A percentile compares a stretch with the other conserved stretches of the same genome.
Evolutionary conservation across 345 rosid species (phyloP).

Genomic region (Hypericum perforatum): DNA sequence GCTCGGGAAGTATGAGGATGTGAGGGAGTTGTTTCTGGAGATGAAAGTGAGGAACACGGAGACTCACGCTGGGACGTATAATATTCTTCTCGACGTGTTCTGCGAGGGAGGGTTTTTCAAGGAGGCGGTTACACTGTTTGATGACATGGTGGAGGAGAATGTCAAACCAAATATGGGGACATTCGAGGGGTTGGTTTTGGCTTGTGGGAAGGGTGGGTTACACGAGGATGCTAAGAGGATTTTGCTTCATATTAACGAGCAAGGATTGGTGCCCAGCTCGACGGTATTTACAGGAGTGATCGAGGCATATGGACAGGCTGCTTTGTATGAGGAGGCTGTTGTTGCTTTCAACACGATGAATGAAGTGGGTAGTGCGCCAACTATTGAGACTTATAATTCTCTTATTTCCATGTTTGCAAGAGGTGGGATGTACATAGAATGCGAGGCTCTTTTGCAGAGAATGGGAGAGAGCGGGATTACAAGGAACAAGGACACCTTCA

Average conservation of each 20-base stretch:
- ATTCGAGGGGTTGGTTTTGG: conserved; percentile 75
- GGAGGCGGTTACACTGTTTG: conserved; percentile 92
- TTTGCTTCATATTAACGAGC: conserved; percentile 66
- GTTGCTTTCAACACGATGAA: conserved; percentile 83
- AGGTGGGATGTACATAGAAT: conserved; percentile 79
- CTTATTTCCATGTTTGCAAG: conserved; percentile 70
- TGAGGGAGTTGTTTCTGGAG: conserved; percentile 83
- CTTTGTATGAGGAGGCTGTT: conserved; percentile 79
- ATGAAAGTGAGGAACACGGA: conserved; percentile 85
- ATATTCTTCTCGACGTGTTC: conserved; percentile 69
- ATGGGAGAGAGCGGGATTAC: conserved; percentile 60
- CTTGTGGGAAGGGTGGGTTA: conserved; percentile 91
- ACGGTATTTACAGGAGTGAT: conserved; percentile 73
- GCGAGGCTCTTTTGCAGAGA: conserved; percentile 47
- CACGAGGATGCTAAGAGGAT: conserved; percentile 71
- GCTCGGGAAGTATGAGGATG: conserved; percentile 71
- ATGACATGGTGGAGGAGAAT: conserved; percentile 91
- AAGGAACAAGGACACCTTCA: conserved; percentile 65
- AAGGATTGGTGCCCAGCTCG: conserved; percentile 70
- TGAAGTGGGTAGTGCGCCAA: conserved; percentile 71
- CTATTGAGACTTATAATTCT: conserved; percentile 69
- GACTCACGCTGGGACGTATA: conserved; percentile 80
- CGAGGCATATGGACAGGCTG: conserved; percentile 88
- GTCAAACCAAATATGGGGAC: conserved; percentile 82
- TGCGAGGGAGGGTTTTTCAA: conserved; percentile 95